Conservation (phyloP, 805 yeast species). For the Cyberlindnera maritima region DNA sequence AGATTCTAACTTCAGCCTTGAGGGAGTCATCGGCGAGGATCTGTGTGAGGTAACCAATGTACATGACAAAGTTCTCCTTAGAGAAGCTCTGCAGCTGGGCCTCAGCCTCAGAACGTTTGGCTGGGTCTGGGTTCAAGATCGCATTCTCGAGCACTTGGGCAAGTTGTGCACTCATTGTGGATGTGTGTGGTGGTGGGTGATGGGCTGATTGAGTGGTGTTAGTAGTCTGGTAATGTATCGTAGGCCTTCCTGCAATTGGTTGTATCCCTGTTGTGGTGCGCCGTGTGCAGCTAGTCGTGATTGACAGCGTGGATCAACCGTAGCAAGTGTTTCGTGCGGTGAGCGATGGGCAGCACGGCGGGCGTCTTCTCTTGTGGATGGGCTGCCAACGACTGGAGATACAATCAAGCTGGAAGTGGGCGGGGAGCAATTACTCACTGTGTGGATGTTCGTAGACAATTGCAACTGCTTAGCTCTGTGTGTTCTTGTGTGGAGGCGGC, state of each 20-base stretch:
- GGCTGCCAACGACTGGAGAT: too few species aligned
- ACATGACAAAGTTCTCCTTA: slow-evolving; percentile 71
- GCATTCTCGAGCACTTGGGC: slow-evolving; percentile 71
- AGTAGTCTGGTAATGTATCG: background rate
- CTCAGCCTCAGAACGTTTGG: slow-evolving; percentile 74
- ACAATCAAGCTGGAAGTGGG: background rate
- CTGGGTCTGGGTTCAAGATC: slow-evolving; percentile 63
- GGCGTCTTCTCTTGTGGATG: too few species aligned
- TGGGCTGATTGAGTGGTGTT: background rate
- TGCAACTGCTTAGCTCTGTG: background rate
- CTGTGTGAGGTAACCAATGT: slow-evolving; percentile 64
- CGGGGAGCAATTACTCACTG: background rate
- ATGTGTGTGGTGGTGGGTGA: background rate
- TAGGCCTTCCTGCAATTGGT: background rate
- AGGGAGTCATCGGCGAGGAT: slow-evolving; percentile 65
- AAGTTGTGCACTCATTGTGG: slow-evolving; percentile 12
- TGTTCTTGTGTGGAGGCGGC: background rate
- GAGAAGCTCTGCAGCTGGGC: slow-evolving; percentile 69
- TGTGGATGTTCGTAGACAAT: background rate
- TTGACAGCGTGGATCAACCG: background rate
- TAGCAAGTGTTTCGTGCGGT: too few species aligned
- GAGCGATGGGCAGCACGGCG: too few species aligned
- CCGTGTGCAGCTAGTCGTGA: background rate
- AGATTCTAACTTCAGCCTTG: slow-evolving; percentile 79
- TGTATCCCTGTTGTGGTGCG: background rate